These are phyloP conservation scores for Starmerella geochares DNA, from an alignment of 805 yeast species.

Conservation along the genomic window DNA sequence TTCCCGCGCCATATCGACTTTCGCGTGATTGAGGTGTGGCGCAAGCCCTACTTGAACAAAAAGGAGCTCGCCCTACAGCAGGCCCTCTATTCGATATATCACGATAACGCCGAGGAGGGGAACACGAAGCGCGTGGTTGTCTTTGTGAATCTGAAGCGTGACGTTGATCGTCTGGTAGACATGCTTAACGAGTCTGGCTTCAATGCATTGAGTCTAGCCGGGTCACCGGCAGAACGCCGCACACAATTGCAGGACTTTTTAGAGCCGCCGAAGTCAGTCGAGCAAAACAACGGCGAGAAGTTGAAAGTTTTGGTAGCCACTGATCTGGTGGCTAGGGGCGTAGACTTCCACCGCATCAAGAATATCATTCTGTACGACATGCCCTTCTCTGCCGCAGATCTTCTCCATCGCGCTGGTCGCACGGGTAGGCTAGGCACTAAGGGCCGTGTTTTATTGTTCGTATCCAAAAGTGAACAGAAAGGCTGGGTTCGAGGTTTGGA, in stretches of 20 bases:
- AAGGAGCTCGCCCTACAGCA: constrained; percentile 80
- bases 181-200: constrained; percentile 45
- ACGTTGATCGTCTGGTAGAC: constrained; percentile 49
- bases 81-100: constrained; percentile 71
- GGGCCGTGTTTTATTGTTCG: constrained; percentile 78
- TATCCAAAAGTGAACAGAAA: constrained; percentile 54
- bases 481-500: constrained; percentile 78
- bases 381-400: constrained; percentile 74
- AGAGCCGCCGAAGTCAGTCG: constrained; percentile 40
- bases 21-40: constrained; percentile 62
- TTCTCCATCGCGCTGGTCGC: constrained; percentile 86
- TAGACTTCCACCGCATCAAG: constrained; percentile 71
- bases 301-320: constrained; percentile 64
- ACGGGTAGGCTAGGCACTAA: constrained; percentile 85
- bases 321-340: constrained; percentile 80
- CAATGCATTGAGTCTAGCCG: constrained; percentile 50
- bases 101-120: constrained; percentile 72
- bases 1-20: constrained; percentile 69
- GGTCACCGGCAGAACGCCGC: constrained; percentile 41
- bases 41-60: constrained; percentile 73
- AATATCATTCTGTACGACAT: constrained; percentile 77
- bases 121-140: constrained; percentile 69
- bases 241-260: constrained; percentile 52
- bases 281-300: constrained; percentile 8
- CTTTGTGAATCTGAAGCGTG: constrained; percentile 67